These are phyloP conservation scores for Huntiella bhutanensis DNA, from an alignment of 2,329 filamentous ascomycete genomes.

Conservation along the genomic window DNA sequence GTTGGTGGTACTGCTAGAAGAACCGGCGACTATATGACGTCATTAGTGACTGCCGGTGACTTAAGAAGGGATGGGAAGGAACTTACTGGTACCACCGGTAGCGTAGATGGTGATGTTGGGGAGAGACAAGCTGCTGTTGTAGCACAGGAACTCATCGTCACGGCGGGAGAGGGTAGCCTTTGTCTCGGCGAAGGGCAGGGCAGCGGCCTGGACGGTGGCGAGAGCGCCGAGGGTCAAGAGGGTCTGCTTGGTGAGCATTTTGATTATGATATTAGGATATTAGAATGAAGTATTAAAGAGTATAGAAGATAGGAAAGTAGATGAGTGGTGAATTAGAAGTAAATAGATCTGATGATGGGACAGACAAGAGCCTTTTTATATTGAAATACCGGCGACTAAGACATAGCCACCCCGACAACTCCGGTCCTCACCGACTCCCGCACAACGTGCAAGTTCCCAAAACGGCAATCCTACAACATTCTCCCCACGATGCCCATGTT, in stretches of 20 bases:
- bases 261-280: background rate
- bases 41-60: background rate
- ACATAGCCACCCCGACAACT: no score
- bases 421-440: no score
- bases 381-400: no score
- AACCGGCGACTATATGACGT: conserved; percentile 25
- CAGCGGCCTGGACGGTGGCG: conserved; percentile 3
- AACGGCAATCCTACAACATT: no score
- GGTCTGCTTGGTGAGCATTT: conserved; percentile 5
- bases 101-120: conserved; percentile 39
- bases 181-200: background rate
- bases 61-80: background rate
- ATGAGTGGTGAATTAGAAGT: no score
- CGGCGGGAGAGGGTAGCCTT: background rate
- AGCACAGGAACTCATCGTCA: conserved; percentile 12
- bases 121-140: conserved; percentile 22
- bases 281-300: background rate
- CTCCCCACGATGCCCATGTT: no score
- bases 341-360: no score
- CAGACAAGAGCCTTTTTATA: no score
- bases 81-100: conserved; percentile 33
- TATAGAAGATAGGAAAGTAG: background rate
- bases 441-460: no score
- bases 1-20: conserved; percentile 27
- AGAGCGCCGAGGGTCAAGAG: conserved; percentile 2